Base-by-base conservation (phyloP, 257 asterid species). In the Solanum appendiculatum region DNA sequence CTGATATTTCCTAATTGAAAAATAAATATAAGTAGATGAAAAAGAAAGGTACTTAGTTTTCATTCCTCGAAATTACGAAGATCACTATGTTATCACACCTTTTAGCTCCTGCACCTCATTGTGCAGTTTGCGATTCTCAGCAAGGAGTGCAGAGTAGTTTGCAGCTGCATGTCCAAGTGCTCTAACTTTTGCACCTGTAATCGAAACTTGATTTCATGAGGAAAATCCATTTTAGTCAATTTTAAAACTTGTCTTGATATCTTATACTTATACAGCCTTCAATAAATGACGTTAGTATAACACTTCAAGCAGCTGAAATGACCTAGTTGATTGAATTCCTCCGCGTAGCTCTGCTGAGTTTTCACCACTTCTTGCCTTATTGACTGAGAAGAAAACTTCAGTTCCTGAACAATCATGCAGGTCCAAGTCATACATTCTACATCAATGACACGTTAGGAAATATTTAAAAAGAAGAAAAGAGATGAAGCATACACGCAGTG, bases 71-170 rank as follows among this genome's bases (percentile, higher is more conserved):
- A 63, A 25, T 74, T 21, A 42, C 77, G 6, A 20, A 66, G 72
- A 63, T 37, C 72, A 40, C 5, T 69, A 39, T 84, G 11, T 85
- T 86, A 56, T 63, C 21, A 83, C 87, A 95, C 99, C 99, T 95
- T 93, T 97, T 83, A 97, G 90, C 87, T 97, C 99, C 88, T 92
- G 96, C 25, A 95, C 91, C 89, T 95, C 97, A 68, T 95, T 95
- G 89, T 94, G 98, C 87, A 95, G 83, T 92, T 93, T 95, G 46
- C 89, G 91, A 78, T 95, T 94, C 88, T 95, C 98, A 27, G 93
- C 89, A 40, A 95, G 94, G 88, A 94, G 88, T 36, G 90, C 69
- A 73, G 90, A 85, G 86, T 94, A 95, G 90, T 88, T 92, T 86
- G 88, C 90, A 13, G 95, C 94, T 68, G 98, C 96, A 27, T 91